A percentile compares a stretch with the other conserved stretches of the same genome.
Conservation (phyloP, 148 eudicot species). For the Dysphania ambrosioides region DNA sequence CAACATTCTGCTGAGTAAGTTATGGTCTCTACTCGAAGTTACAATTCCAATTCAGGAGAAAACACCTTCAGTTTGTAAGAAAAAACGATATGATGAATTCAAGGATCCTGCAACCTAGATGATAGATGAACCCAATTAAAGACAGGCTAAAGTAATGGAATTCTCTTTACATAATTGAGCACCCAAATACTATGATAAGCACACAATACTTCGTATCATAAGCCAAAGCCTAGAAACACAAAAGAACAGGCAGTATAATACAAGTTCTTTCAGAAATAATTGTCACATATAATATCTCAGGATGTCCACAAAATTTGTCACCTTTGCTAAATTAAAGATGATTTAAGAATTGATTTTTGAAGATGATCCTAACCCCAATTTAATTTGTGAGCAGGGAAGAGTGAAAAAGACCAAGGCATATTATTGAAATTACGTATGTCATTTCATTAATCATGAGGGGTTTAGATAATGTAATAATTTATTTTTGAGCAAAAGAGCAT, state of each 20-base stretch:
- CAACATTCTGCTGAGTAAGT: conserved; percentile 12
- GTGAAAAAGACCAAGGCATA: not conserved
- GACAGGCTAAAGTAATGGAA: not conserved
- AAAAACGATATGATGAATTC: conserved; percentile 56
- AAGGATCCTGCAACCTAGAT: conserved; percentile 47
- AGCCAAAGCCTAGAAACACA: not conserved
- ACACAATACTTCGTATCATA: not conserved
- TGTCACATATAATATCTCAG: not conserved
- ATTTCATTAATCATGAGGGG: not conserved
- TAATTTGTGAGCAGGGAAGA: not conserved
- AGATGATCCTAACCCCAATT: not conserved
- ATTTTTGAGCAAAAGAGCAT: not conserved
- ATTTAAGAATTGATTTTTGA: not conserved
- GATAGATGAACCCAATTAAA: not conserved
- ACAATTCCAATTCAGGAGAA: conserved; percentile 54
- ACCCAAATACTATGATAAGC: not conserved
- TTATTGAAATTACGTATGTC: not conserved
- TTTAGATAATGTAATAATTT: not conserved
- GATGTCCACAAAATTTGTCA: not conserved
- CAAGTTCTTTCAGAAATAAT: not conserved
- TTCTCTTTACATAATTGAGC: not conserved
- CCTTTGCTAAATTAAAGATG: not conserved
- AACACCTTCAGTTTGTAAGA: conserved; percentile 42
- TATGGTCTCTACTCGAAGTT: conserved; percentile 44
- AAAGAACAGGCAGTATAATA: not conserved